phyloP scores from a whole-genome alignment of 345 rosid genomes.

The Erysimum cheiranthoides region DNA sequence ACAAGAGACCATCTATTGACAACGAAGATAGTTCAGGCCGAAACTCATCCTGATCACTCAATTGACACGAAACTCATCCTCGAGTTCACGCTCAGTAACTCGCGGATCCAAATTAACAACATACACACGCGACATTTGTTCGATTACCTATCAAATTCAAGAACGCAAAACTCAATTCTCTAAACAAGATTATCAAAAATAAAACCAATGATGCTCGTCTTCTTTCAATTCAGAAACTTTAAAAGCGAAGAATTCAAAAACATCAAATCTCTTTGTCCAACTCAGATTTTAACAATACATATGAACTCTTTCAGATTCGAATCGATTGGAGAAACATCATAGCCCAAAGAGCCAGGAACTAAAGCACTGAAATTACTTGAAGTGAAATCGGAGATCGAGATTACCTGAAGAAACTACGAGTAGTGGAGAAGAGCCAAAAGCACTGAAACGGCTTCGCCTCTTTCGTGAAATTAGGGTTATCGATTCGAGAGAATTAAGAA shows the following conservation, averaged over 20 bases:
- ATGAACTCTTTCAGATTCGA: background rate
- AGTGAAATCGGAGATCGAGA: background rate
- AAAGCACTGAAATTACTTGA: background rate
- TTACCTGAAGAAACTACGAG: constrained; percentile 31
- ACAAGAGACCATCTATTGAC: no score
- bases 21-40: no score
- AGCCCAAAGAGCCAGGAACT: background rate
- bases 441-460: constrained; percentile 29
- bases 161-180: background rate
- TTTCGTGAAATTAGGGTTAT: constrained; percentile 39
- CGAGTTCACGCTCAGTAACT: constrained; percentile 77
- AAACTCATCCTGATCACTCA: constrained; percentile 75
- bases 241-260: no score
- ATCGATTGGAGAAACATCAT: background rate
- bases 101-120: constrained; percentile 84
- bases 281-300: background rate
- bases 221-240: no score
- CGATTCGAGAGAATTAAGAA: background rate
- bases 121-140: constrained; percentile 74
- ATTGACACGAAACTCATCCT: constrained; percentile 70
- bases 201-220: no score
- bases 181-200: no score
- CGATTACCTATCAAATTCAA: constrained; percentile 33
- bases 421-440: background rate
- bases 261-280: constrained; percentile 4